Percentiles rank a stretch among this genome's conserved stretches.
phyloP scores from a whole-genome alignment of 2,329 filamentous ascomycete species.

The Sordariomycetes sp. region DNA sequence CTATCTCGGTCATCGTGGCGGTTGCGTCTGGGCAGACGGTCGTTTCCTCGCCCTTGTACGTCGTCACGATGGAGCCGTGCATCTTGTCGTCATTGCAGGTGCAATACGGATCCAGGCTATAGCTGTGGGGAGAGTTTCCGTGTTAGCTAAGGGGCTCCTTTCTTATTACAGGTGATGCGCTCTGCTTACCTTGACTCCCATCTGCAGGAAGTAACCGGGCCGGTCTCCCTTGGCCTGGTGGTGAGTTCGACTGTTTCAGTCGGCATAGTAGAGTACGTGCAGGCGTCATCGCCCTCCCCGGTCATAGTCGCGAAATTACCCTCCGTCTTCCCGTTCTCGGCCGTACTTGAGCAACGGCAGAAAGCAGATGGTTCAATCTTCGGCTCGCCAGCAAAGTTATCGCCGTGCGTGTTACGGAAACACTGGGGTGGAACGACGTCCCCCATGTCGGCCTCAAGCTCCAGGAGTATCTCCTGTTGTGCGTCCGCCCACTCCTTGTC shows the following conservation, averaged over 20 bases:
- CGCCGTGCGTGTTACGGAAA: background rate
- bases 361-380: background rate
- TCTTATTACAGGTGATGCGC: background rate
- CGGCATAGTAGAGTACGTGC: background rate
- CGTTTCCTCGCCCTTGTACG: constrained; percentile 4
- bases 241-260: background rate
- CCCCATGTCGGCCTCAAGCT: background rate
- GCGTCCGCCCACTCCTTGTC: background rate
- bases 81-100: constrained; percentile 6
- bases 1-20: background rate
- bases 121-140: background rate
- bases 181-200: background rate
- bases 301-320: background rate
- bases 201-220: background rate
- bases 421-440: background rate
- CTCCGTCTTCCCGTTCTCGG: background rate
- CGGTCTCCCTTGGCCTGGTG: background rate
- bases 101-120: constrained; percentile 5
- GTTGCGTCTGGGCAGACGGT: background rate
- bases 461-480: background rate
- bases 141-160: background rate
- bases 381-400: background rate
- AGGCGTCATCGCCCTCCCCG: background rate
- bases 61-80: constrained; percentile 5
- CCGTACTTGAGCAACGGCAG: background rate